Percentiles rank a stretch among this genome's conserved stretches.
These are phyloP conservation scores for Linum tenue DNA, from an alignment of 345 rosid species.

Conservation along the genomic window DNA sequence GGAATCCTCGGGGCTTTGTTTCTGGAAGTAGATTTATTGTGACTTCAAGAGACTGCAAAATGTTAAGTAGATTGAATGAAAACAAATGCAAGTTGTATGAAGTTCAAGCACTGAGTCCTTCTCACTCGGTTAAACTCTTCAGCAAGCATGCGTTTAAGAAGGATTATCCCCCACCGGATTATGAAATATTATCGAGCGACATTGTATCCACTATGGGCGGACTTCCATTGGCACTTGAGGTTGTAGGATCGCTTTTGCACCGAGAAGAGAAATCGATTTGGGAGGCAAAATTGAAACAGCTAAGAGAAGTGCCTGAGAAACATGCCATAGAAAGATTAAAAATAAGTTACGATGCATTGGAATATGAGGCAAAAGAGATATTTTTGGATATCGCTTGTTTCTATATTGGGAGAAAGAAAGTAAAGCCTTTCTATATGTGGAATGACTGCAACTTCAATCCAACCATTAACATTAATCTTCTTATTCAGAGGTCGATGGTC, in stretches of 20 bases:
- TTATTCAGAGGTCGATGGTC: neutral
- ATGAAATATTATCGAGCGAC: neutral
- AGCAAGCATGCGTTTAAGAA: constrained; percentile 2
- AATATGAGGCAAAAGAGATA: constrained; percentile 2
- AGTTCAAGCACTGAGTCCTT: no score
- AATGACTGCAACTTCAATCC: neutral
- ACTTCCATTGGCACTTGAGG: constrained; percentile 15
- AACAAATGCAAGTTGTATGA: no score
- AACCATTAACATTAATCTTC: neutral
- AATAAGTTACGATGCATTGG: constrained; percentile 13
- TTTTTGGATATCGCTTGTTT: constrained; percentile 23
- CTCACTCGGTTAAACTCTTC: constrained; percentile 3
- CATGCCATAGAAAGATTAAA: neutral
- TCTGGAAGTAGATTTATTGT: no score
- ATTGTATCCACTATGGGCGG: neutral
- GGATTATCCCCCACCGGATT: neutral
- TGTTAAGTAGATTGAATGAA: no score
- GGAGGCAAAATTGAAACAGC: neutral
- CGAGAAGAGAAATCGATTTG: neutral
- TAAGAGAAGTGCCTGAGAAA: neutral
- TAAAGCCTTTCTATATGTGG: neutral
- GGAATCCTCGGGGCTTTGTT: no score
- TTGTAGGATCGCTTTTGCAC: constrained; percentile 4
- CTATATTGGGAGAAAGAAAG: neutral
- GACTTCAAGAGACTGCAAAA: no score